Evolutionary conservation across 371 early-diverging fungal genomes (phyloP).

Genomic region (Lichtheimia corymbifera): DNA sequence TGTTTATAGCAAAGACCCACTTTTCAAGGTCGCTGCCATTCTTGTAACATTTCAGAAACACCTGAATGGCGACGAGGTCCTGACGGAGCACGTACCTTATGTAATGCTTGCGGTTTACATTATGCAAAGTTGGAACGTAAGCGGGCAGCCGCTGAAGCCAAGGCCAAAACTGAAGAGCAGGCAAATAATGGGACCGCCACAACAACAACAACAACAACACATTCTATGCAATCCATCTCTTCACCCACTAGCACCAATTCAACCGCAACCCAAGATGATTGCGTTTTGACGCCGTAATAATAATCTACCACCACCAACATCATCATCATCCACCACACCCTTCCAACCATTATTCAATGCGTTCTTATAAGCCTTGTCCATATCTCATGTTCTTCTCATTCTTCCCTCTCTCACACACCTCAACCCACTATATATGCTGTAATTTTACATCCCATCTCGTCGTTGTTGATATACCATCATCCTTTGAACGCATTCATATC

Average conservation of each 20-base stretch:
- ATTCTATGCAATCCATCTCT: background rate
- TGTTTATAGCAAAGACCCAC: constrained; percentile 30
- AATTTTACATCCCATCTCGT: no score
- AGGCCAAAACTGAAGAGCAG: constrained; percentile 1
- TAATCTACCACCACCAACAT: no score
- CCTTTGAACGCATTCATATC: no score
- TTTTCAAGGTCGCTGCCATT: constrained; percentile 57
- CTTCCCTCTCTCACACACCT: no score
- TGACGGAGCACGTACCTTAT: constrained; percentile 66
- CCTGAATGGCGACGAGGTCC: constrained; percentile 77
- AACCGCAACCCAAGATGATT: constrained; percentile 6
- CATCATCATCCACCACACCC: no score
- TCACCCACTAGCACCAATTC: constrained; percentile 5
- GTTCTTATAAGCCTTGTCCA: no score
- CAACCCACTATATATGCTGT: no score
- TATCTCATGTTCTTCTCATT: no score
- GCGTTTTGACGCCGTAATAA: background rate
- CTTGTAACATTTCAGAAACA: constrained; percentile 65
- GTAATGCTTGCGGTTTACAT: constrained; percentile 72
- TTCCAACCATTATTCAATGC: no score
- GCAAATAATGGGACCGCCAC: background rate
- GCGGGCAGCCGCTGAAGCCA: constrained; percentile 19
- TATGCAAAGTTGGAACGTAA: constrained; percentile 44
- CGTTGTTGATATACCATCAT: no score
- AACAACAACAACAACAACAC: background rate